phyloP scores from a whole-genome alignment of 129 eudicot species.

The Solidago caesia region DNA sequence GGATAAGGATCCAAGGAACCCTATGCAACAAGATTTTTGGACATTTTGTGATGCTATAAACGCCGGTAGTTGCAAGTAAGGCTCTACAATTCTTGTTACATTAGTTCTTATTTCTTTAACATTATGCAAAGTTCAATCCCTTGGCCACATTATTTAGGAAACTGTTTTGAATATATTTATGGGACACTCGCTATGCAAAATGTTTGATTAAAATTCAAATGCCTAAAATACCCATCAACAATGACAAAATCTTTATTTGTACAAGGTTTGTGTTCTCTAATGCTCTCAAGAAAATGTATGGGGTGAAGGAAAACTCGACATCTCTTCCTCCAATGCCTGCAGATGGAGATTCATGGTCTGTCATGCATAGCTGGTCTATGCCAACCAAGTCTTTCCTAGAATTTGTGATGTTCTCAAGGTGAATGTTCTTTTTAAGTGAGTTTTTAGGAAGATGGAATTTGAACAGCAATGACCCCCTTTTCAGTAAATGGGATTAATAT shows the following conservation, averaged over 20 bases:
- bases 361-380: constrained; percentile 92
- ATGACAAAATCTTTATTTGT: constrained; percentile 20
- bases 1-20: constrained; percentile 83
- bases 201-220: constrained; percentile 10
- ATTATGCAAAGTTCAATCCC: constrained; percentile 2
- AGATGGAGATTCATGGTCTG: constrained; percentile 89
- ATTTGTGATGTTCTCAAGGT: constrained; percentile 96
- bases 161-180: not conserved
- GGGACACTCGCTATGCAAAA: not conserved
- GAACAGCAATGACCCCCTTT: not conserved
- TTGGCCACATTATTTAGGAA: not conserved
- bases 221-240: constrained; percentile 6
- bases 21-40: constrained; percentile 83
- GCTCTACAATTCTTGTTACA: constrained; percentile 13
- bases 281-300: constrained; percentile 81
- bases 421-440: not conserved
- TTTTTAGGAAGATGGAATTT: not conserved
- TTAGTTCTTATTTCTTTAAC: constrained; percentile 14
- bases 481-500: not conserved
- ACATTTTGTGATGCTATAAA: constrained; percentile 95
- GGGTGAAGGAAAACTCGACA: constrained; percentile 53
- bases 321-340: constrained; percentile 90
- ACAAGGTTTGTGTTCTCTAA: constrained; percentile 79
- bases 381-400: constrained; percentile 88
- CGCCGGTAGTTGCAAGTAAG: constrained; percentile 99